Conservation (phyloP, 139 green algal species). For the Micromonas commoda region DNA sequence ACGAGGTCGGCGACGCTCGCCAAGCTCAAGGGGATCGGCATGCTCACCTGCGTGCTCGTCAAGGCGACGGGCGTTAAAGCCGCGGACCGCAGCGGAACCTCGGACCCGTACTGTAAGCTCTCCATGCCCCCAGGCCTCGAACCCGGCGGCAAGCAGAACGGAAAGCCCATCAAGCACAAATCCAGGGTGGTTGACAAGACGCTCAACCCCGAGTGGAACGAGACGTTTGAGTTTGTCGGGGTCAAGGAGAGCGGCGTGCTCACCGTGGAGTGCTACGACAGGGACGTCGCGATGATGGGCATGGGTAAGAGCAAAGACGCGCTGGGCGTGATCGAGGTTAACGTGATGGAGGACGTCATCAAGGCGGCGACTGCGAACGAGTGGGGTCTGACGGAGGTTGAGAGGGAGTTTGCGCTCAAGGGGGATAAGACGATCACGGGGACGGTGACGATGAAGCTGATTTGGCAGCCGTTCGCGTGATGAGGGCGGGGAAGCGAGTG, state of each 20-base stretch:
- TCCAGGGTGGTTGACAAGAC: constrained; percentile 5
- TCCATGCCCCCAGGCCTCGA: background rate
- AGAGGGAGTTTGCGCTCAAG: no score
- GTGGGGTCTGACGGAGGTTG: no score
- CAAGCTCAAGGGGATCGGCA: background rate
- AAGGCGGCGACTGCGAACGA: no score
- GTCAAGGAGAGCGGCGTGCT: background rate
- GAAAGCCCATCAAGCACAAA: background rate
- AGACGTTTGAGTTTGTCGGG: constrained; percentile 5
- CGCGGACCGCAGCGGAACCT: background rate
- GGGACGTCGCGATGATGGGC: background rate
- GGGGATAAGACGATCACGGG: background rate
- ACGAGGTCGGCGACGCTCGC: background rate
- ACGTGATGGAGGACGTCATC: no score
- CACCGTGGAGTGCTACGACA: background rate
- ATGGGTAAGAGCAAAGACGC: no score
- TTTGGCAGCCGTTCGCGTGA: background rate
- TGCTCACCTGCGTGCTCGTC: background rate
- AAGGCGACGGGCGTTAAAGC: background rate
- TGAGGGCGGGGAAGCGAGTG: no score
- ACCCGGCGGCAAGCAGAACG: background rate
- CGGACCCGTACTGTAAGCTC: constrained; percentile 4
- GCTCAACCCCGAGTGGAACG: background rate
- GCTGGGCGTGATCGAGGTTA: no score
- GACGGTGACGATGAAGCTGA: background rate